These are phyloP conservation scores for Alternaria sp. DNA, from an alignment of 2,329 filamentous ascomycete species.

Conservation along the genomic window DNA sequence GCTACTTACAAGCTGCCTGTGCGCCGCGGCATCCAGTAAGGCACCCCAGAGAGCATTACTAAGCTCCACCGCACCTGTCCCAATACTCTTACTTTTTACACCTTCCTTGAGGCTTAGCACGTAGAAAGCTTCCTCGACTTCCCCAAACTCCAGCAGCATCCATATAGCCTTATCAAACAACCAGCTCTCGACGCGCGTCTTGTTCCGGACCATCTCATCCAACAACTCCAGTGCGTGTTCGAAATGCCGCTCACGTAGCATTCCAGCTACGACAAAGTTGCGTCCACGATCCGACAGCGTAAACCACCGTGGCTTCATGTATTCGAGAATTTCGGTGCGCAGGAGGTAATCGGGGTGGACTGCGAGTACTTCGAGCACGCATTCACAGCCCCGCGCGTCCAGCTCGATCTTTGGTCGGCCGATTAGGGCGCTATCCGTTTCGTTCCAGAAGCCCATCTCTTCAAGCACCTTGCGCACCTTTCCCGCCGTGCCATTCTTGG, in stretches of 20 bases:
- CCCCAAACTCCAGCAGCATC: constrained; percentile 73
- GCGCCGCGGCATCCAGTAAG: constrained; percentile 78
- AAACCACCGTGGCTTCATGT: constrained; percentile 79
- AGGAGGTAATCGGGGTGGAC: constrained; percentile 87
- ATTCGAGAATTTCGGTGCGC: constrained; percentile 73
- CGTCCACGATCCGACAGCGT: constrained; percentile 67
- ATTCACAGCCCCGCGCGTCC: constrained; percentile 74
- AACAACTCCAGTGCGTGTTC: constrained; percentile 79
- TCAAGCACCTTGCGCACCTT: constrained; percentile 70
- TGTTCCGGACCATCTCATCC: constrained; percentile 69
- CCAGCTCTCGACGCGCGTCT: constrained; percentile 70
- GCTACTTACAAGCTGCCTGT: constrained; percentile 62
- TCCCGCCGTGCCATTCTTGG: constrained; percentile 69
- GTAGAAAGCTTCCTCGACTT: constrained; percentile 78
- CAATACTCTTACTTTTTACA: constrained; percentile 20
- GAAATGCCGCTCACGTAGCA: constrained; percentile 82
- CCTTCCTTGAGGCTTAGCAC: constrained; percentile 63
- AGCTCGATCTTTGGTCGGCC: constrained; percentile 65
- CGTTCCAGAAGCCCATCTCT: constrained; percentile 68
- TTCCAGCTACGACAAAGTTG: constrained; percentile 73
- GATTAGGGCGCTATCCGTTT: background rate
- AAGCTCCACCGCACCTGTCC: constrained; percentile 47
- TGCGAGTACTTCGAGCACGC: constrained; percentile 74
- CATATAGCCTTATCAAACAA: constrained; percentile 80
- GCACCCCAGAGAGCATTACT: constrained; percentile 71